Conservation (phyloP, 1,139 yeast species). For the Blastobotrys raffinosifermentans region DNA sequence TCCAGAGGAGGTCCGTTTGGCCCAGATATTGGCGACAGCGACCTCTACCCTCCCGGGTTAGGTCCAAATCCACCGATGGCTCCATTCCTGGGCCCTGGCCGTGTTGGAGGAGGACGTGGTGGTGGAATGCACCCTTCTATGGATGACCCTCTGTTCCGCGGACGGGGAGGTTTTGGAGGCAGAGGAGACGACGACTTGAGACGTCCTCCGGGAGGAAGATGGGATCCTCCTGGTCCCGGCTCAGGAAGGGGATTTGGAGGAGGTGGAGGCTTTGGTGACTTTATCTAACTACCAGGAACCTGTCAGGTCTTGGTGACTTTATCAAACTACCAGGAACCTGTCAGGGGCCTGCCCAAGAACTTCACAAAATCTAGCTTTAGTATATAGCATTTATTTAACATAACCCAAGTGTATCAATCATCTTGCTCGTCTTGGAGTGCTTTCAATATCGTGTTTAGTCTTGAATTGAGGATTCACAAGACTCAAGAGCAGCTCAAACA, state of each 20-base stretch:
- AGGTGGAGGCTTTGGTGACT: conserved; percentile 9
- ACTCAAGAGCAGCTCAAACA: conserved; percentile 19
- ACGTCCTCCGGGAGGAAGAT: conserved; percentile 37
- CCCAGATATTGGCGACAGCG: conserved; percentile 34
- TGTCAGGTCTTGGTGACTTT: no score
- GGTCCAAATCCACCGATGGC: conserved; percentile 32
- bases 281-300: not conserved
- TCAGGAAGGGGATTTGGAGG: conserved; percentile 17
- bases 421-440: not conserved
- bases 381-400: not conserved
- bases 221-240: conserved; percentile 29
- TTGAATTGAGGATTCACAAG: not conserved
- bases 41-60: conserved; percentile 36
- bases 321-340: no score
- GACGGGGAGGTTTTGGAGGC: conserved; percentile 19
- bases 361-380: no score
- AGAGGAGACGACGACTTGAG: conserved; percentile 26
- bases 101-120: conserved; percentile 19
- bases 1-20: conserved; percentile 8
- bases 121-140: conserved; percentile 36
- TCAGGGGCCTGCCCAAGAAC: no score
- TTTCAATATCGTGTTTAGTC: not conserved
- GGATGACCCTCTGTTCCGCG: conserved; percentile 24
- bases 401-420: not conserved
- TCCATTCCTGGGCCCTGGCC: conserved; percentile 21